phyloP scores from a whole-genome alignment of 176 grass and related monocot genomes.

The Oryza meyeriana region DNA sequence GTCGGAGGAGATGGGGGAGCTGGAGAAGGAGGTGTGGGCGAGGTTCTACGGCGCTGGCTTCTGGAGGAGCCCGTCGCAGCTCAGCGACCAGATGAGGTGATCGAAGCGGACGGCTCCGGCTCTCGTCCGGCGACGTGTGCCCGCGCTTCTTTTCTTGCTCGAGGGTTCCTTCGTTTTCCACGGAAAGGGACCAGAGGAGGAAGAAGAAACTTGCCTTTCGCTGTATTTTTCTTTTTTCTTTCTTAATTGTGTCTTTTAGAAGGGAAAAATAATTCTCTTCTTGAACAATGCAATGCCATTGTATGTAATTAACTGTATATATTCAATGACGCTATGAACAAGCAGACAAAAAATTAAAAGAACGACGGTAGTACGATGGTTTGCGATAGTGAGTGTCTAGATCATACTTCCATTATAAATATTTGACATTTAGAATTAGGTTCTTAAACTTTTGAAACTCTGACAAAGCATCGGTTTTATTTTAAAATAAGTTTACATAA shows the following conservation, averaged over 20 bases:
- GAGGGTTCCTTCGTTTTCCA: slow-evolving; percentile 30
- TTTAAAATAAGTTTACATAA: too few relatives aligned
- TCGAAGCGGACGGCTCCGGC: background rate
- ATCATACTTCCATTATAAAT: too few relatives aligned
- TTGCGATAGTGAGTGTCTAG: background rate
- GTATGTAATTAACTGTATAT: slow-evolving; percentile 19
- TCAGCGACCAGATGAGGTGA: slow-evolving; percentile 43
- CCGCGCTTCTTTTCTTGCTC: background rate
- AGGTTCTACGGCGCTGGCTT: slow-evolving; percentile 81
- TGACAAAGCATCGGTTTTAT: too few relatives aligned
- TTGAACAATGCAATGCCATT: slow-evolving; percentile 15
- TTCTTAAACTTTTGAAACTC: too few relatives aligned
- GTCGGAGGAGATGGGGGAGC: slow-evolving; percentile 22
- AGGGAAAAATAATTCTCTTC: slow-evolving; percentile 34
- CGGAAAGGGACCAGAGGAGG: background rate
- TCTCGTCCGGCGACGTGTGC: background rate
- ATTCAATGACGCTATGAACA: background rate
- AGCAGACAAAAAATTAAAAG: background rate
- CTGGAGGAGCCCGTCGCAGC: slow-evolving; percentile 85
- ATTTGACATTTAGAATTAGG: too few relatives aligned
- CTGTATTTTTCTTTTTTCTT: background rate
- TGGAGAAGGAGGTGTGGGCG: slow-evolving; percentile 82
- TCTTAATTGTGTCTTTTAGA: background rate
- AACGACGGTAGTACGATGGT: background rate
- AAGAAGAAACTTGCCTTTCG: background rate